Evolutionary conservation across 2,329 filamentous ascomycete species (phyloP).

Genomic region (Fusarium sp.): DNA sequence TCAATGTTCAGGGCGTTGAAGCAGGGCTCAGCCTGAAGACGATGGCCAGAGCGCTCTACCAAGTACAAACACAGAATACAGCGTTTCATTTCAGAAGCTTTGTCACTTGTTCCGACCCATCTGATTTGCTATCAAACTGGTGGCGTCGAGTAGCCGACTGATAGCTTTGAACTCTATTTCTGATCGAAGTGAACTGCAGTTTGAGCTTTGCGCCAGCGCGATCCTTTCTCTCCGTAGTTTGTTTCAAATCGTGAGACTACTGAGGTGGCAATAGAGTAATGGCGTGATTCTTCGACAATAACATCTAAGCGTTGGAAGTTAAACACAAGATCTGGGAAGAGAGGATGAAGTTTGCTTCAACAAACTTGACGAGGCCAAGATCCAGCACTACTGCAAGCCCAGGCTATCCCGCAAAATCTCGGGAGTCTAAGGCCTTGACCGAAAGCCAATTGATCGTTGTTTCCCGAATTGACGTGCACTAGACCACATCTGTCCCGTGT

Average conservation of each 20-base stretch:
- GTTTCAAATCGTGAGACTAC: neutral
- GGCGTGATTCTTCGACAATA: neutral
- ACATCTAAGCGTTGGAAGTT: accelerated
- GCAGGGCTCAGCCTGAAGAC: neutral
- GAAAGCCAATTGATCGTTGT: neutral
- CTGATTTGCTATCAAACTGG: neutral
- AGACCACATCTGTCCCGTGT: neutral
- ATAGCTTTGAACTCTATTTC: conserved; percentile 16
- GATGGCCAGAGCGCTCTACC: neutral
- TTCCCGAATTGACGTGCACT: neutral
- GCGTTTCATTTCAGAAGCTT: neutral
- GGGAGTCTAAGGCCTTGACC: no score
- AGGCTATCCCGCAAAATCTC: neutral
- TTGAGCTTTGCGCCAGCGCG: neutral
- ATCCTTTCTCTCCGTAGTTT: neutral
- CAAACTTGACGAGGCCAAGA: neutral
- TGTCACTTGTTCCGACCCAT: neutral
- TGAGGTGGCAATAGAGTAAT: neutral
- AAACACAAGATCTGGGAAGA: neutral
- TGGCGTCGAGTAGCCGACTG: neutral
- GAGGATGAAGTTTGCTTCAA: accelerated
- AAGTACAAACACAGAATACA: neutral
- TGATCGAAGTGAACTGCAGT: neutral
- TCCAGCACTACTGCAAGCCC: neutral
- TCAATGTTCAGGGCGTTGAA: neutral